Evolutionary conservation across 2,329 filamentous ascomycete genomes (phyloP).

Genomic region (Didymella pinodella): DNA sequence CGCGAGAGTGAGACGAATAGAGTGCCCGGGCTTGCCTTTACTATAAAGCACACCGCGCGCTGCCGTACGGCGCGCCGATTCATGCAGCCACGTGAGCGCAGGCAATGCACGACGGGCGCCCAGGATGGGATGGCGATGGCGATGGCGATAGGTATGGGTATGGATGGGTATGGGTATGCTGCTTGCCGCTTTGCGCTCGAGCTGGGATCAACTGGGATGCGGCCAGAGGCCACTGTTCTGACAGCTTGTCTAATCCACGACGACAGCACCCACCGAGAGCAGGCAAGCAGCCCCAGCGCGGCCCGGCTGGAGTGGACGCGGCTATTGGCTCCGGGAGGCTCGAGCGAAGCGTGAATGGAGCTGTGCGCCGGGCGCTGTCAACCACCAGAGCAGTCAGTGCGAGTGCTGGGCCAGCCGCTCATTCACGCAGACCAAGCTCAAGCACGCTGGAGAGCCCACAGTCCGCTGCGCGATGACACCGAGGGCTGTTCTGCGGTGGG

Average conservation of each 20-base stretch:
- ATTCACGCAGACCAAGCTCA: background rate
- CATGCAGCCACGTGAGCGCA: slow-evolving; percentile 24
- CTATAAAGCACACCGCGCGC: slow-evolving; percentile 14
- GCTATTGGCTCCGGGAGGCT: slow-evolving; percentile 3
- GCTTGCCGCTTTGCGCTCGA: slow-evolving; percentile 25
- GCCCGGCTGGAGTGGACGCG: slow-evolving; percentile 6
- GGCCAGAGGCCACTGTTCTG: slow-evolving; percentile 4
- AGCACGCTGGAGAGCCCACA: background rate
- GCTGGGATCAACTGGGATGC: background rate
- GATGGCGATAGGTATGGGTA: no score
- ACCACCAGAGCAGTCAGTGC: background rate
- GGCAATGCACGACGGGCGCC: slow-evolving; percentile 21
- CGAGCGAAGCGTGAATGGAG: background rate
- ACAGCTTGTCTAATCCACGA: slow-evolving; percentile 16
- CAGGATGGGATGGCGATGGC: slow-evolving; percentile 1
- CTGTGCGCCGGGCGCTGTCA: background rate
- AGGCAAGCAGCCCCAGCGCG: slow-evolving; percentile 7
- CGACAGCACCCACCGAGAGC: background rate
- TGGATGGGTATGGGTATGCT: slow-evolving; percentile 3
- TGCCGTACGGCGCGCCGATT: slow-evolving; percentile 15
- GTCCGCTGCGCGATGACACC: slow-evolving; percentile 27
- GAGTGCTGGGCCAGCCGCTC: background rate
- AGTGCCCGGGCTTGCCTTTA: background rate
- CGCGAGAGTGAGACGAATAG: slow-evolving; percentile 9
- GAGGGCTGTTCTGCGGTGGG: slow-evolving; percentile 12